Base-by-base conservation (phyloP, 2,329 filamentous ascomycete genomes). In the Penicillium hesseltinei region DNA sequence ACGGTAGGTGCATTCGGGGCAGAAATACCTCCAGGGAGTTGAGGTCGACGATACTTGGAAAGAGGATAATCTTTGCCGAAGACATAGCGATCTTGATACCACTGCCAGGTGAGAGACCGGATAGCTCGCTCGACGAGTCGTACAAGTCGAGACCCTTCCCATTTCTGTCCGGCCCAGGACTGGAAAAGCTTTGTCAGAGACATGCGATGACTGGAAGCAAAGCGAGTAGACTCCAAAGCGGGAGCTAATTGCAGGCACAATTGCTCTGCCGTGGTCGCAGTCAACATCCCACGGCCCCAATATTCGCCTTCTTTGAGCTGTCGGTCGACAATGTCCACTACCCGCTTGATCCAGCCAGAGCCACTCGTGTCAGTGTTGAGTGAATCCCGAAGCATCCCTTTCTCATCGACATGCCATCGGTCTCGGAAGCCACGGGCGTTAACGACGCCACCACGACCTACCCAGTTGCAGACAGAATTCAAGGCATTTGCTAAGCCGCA, bases 391-490 rank as follows among this genome's bases (percentile, higher is more conserved):
- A 97, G 84, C 83, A 91, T 90, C 11, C 92, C 92, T 38, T 85
- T 80, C 0, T 91, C 88, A 66, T 95, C 87, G 23, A 99, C 92
- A 72, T 99, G 94, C 90, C 94, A 97, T 40, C 91, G 86, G 73
- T 99, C 94, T 61, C 88, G 86, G 64, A 82, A 85, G 9, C 90
- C 91, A 51, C 80, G 81, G 52, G 87, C 82, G n/a, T 90, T 82
- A 27, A 90, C 81, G 45, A 96, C 88, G 1, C 94, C 94, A 59
- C 94, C 94, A 62, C 94, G 86, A 31, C 91, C 91, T 67, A 85
- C 84, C 94, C 94, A 99, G 69, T 93, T 90, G 71, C 94, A 99
- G 6, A 99, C 92, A 7, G 94, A 97, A 71, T 97, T 97, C 51
- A 99, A 80, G 1, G 94, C 93, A 57, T 96, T 97, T 2, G 92